These are phyloP conservation scores for Sugiyamaella neomexicana DNA, from an alignment of 1,139 yeast species.

Conservation along the genomic window DNA sequence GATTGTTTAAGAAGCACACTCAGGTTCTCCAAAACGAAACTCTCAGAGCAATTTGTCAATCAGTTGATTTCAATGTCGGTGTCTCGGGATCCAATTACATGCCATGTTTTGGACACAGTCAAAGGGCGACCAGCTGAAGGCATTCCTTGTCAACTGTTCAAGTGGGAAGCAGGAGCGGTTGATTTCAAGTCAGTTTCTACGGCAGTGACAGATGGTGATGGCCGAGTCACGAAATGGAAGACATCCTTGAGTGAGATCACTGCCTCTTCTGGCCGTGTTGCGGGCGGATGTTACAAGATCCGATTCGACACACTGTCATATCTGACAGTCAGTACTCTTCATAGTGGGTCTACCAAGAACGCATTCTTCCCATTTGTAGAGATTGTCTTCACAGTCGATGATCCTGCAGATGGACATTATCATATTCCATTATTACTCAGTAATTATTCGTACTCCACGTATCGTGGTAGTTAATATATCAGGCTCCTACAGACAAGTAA, in stretches of 20 bases:
- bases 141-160: slow-evolving; percentile 46
- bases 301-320: slow-evolving; percentile 59
- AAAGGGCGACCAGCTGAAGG: slow-evolving; percentile 73
- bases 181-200: slow-evolving; percentile 45
- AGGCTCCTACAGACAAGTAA: neutral
- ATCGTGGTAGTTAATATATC: slow-evolving; percentile 64
- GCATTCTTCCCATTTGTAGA: slow-evolving; percentile 82
- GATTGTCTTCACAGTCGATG: slow-evolving; percentile 62
- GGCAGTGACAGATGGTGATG: slow-evolving; percentile 72
- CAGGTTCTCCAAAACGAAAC: too few species aligned
- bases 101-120: slow-evolving; percentile 86
- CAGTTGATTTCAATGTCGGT: neutral
- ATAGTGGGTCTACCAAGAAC: slow-evolving; percentile 50
- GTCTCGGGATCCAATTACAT: slow-evolving; percentile 56
- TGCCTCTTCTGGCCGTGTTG: slow-evolving; percentile 26
- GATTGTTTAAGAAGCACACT: too few species aligned
- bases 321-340: slow-evolving; percentile 70
- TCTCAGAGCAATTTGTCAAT: too few species aligned
- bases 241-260: slow-evolving; percentile 18
- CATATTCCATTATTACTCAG: slow-evolving; percentile 83
- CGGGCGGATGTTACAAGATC: slow-evolving; percentile 20
- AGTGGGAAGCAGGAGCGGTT: slow-evolving; percentile 33
- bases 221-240: slow-evolving; percentile 71
- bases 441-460: slow-evolving; percentile 83
- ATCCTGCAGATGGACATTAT: slow-evolving; percentile 74